Percentiles rank a stretch among this genome's conserved stretches.
Evolutionary conservation across 495 filamentous ascomycete species (phyloP).

Genomic region (Trichoderma orchidacearum): DNA sequence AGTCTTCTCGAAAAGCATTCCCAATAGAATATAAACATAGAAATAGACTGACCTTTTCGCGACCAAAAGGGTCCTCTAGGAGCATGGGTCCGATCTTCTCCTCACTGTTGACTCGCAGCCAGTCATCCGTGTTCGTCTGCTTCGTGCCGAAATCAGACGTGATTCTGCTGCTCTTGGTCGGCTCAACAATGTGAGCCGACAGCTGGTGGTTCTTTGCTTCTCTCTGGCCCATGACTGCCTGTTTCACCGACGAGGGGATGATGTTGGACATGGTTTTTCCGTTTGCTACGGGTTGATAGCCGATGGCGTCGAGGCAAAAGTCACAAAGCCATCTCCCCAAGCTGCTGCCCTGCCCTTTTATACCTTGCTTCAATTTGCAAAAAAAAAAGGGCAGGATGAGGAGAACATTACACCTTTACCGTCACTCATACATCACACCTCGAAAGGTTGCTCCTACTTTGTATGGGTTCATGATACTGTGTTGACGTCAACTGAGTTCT

Average conservation of each 20-base stretch:
- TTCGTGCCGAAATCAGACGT: constrained; percentile 73
- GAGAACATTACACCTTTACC: not conserved
- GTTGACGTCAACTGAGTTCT: not conserved
- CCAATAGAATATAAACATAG: constrained; percentile 1
- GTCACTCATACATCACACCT: not conserved
- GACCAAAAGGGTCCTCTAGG: constrained; percentile 68
- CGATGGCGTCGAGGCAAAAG: not conserved
- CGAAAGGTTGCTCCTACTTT: not conserved
- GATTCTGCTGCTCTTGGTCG: constrained; percentile 23
- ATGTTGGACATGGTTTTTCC: not conserved
- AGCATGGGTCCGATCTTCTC: constrained; percentile 54
- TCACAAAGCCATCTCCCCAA: no score
- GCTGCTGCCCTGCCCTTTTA: no score
- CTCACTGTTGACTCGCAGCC: constrained; percentile 51
- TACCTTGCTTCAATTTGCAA: no score
- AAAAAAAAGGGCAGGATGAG: no score
- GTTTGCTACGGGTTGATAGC: no score
- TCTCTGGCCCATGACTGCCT: constrained; percentile 15
- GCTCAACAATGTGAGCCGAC: constrained; percentile 18
- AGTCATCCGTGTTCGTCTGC: constrained; percentile 62
- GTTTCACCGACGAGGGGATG: constrained; percentile 3
- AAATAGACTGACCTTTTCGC: constrained; percentile 51
- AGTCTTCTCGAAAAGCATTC: not conserved
- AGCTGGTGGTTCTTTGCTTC: constrained; percentile 28
- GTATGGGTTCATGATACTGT: not conserved